phyloP scores from a whole-genome alignment of 805 yeast species.

The Huiozyma sinensis region DNA sequence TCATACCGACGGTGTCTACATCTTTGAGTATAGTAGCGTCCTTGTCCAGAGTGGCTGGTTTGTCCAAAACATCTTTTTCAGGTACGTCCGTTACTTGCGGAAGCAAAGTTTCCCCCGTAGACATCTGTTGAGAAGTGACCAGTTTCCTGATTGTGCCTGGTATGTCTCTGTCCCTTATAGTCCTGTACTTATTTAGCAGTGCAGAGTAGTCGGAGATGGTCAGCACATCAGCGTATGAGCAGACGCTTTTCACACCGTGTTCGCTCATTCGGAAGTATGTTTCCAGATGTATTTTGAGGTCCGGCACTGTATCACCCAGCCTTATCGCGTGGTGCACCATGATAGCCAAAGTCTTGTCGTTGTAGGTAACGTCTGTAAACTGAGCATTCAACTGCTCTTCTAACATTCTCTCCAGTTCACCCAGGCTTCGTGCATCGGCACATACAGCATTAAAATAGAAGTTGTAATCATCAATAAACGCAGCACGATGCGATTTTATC shows the following conservation, averaged over 20 bases:
- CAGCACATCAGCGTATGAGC: slow-evolving; percentile 20
- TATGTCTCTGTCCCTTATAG: slow-evolving; percentile 23
- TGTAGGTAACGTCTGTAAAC: slow-evolving; percentile 31
- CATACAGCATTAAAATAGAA: slow-evolving; percentile 37
- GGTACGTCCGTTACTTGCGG: background rate
- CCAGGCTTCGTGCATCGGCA: slow-evolving; percentile 15
- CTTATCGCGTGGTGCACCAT: slow-evolving; percentile 37
- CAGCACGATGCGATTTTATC: slow-evolving; percentile 30
- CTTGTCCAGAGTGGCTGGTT: slow-evolving; percentile 38
- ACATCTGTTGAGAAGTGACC: background rate
- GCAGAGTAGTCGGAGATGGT: slow-evolving; percentile 26
- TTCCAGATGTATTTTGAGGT: slow-evolving; percentile 3
- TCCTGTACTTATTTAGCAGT: slow-evolving; percentile 28
- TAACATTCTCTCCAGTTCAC: slow-evolving; percentile 31
- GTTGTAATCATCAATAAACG: slow-evolving; percentile 58
- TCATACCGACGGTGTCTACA: slow-evolving; percentile 69
- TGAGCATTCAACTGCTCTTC: slow-evolving; percentile 32
- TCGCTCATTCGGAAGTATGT: slow-evolving; percentile 16
- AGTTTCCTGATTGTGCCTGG: slow-evolving; percentile 16
- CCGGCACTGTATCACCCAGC: background rate
- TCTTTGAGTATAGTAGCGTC: slow-evolving; percentile 45
- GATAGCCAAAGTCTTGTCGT: slow-evolving; percentile 53
- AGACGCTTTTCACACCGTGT: slow-evolving; percentile 11
- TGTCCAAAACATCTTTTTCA: background rate
- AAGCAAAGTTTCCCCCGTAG: background rate